Percentiles rank a stretch among this genome's conserved stretches.
These are phyloP conservation scores for Populus nigra DNA, from an alignment of 345 rosid genomes.

Conservation along the genomic window DNA sequence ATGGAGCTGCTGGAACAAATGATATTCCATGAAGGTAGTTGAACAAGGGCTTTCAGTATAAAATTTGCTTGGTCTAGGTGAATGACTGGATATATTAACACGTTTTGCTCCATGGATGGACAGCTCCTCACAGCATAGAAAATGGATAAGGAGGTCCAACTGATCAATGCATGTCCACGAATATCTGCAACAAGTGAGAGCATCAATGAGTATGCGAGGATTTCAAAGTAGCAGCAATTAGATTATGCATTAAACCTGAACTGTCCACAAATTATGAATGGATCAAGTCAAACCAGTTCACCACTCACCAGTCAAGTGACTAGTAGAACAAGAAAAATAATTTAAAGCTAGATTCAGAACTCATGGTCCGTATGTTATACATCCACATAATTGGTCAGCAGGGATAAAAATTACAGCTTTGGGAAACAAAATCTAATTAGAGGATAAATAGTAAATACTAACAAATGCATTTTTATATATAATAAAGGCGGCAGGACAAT, in stretches of 20 bases:
- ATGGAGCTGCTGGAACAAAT: neutral
- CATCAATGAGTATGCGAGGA: neutral
- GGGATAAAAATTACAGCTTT: neutral
- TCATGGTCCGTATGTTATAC: neutral
- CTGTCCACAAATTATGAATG: neutral
- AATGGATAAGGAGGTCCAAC: neutral
- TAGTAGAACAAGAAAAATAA: neutral
- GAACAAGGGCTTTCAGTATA: neutral
- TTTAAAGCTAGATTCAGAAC: neutral
- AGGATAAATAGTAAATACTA: neutral
- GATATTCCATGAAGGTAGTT: neutral
- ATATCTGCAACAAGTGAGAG: slow-evolving; percentile 40
- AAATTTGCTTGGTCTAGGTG: neutral
- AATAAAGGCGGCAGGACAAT: neutral
- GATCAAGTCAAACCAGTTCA: too few relatives aligned
- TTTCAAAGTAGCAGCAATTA: neutral
- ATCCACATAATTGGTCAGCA: neutral
- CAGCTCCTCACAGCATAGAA: neutral
- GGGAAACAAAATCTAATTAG: neutral
- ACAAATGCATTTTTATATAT: neutral
- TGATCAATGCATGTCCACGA: slow-evolving; percentile 49
- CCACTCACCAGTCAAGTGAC: neutral
- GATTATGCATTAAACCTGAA: neutral
- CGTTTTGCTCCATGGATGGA: neutral
- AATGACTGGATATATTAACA: neutral